phyloP scores from a whole-genome alignment of 352 stramenopile species.

The Phytophthora rubi region DNA sequence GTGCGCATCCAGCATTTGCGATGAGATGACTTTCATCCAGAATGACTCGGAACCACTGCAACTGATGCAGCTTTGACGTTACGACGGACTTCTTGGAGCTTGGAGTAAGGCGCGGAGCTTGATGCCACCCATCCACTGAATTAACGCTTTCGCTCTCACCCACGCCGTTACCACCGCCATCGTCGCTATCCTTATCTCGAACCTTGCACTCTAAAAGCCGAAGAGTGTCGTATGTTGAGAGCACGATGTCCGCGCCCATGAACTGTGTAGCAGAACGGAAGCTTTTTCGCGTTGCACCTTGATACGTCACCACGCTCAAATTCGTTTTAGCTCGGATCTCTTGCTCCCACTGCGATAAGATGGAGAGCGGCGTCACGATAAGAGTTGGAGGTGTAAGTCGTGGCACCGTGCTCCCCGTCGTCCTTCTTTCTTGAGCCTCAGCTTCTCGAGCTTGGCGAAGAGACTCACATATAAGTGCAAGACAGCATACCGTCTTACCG shows the following conservation, averaged over 20 bases:
- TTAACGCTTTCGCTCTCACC: slow-evolving; percentile 23
- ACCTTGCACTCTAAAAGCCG: slow-evolving; percentile 78
- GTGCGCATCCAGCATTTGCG: slow-evolving; percentile 79
- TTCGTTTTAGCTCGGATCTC: slow-evolving; percentile 85
- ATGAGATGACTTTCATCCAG: slow-evolving; percentile 92
- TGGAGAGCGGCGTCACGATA: slow-evolving; percentile 85
- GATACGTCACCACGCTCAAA: slow-evolving; percentile 76
- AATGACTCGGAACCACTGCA: slow-evolving; percentile 88
- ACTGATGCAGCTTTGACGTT: slow-evolving; percentile 74
- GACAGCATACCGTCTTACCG: slow-evolving; percentile 91
- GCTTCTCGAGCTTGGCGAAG: slow-evolving; percentile 49
- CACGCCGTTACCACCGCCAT: slow-evolving; percentile 14
- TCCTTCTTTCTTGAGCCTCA: slow-evolving; percentile 31
- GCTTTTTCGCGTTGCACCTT: slow-evolving; percentile 66
- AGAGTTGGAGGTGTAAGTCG: slow-evolving; percentile 64
- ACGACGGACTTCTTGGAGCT: slow-evolving; percentile 39
- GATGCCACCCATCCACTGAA: slow-evolving; percentile 32
- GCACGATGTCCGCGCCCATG: slow-evolving; percentile 78
- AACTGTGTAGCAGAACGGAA: slow-evolving; percentile 76
- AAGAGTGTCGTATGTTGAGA: slow-evolving; percentile 85
- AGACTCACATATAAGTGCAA: slow-evolving; percentile 80
- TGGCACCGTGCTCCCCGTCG: slow-evolving; percentile 37
- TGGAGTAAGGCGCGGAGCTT: slow-evolving; percentile 37
- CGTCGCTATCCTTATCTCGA: slow-evolving; percentile 31
- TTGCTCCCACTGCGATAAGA: slow-evolving; percentile 86